A percentile compares a stretch with the other conserved stretches of the same genome.
phyloP scores from a whole-genome alignment of 306 rosid genomes.

The Rosa lucieae region DNA sequence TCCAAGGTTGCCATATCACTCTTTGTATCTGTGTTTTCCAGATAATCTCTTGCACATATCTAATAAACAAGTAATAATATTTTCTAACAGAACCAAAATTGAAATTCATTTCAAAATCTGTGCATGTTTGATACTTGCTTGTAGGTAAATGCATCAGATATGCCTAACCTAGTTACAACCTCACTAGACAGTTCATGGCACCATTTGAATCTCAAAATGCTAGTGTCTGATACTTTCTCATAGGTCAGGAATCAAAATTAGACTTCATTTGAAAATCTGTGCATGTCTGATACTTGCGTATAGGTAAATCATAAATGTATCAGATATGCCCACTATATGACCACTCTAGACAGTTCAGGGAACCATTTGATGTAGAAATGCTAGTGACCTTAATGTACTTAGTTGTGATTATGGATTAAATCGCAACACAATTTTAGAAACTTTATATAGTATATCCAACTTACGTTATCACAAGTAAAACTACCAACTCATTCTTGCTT shows the following conservation, averaged over 20 bases:
- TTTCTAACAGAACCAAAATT: not conserved
- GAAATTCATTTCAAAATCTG: not conserved
- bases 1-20: not conserved
- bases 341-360: not conserved
- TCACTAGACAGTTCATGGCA: not conserved
- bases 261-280: not conserved
- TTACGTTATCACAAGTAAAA: not conserved
- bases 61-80: not conserved
- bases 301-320: not conserved
- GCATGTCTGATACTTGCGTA: not conserved
- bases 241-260: too few relatives aligned
- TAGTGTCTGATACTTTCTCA: not conserved
- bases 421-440: not conserved
- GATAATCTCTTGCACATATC: not conserved
- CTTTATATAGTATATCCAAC: not conserved
- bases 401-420: not conserved
- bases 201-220: not conserved
- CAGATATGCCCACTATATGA: not conserved
- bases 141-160: not conserved
- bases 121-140: not conserved
- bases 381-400: not conserved
- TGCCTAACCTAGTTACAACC: not conserved
- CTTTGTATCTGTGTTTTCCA: not conserved
- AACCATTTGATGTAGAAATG: not conserved
- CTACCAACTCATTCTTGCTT: constrained; percentile 14